phyloP scores from a whole-genome alignment of 129 eudicot species.

The Dittrichia graveolens region DNA sequence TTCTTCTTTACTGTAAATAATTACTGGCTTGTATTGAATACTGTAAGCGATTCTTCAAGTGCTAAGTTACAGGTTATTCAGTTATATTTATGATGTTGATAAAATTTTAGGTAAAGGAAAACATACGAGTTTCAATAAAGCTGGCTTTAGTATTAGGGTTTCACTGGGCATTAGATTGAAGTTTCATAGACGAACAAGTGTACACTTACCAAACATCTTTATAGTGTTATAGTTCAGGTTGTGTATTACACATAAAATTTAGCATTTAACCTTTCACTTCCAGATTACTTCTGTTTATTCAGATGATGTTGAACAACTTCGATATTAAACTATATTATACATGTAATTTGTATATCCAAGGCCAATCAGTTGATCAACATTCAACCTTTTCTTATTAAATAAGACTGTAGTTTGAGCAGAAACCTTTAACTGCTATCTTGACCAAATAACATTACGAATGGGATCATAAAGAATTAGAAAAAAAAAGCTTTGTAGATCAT shows the following conservation, averaged over 20 bases:
- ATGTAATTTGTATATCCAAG: background rate
- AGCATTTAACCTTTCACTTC: no score
- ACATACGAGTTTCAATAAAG: no score
- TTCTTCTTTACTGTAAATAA: background rate
- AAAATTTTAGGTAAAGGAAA: no score
- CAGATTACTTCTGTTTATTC: no score
- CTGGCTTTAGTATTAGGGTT: no score
- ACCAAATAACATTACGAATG: slow-evolving; percentile 3
- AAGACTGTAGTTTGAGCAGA: background rate
- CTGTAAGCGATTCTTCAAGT: background rate
- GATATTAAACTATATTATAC: no score
- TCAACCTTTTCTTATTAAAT: background rate
- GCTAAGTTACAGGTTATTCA: background rate
- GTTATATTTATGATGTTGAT: background rate
- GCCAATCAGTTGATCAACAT: background rate
- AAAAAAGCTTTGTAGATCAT: background rate
- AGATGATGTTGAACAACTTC: no score
- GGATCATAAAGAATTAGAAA: background rate
- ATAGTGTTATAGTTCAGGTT: background rate
- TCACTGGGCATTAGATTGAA: no score
- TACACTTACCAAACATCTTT: background rate
- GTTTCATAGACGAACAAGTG: background rate
- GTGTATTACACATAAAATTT: background rate
- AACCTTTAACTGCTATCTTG: background rate
- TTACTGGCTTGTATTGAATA: background rate